Conservation (phyloP, 176 grass and related monocot species). For the Oryza punctata region DNA sequence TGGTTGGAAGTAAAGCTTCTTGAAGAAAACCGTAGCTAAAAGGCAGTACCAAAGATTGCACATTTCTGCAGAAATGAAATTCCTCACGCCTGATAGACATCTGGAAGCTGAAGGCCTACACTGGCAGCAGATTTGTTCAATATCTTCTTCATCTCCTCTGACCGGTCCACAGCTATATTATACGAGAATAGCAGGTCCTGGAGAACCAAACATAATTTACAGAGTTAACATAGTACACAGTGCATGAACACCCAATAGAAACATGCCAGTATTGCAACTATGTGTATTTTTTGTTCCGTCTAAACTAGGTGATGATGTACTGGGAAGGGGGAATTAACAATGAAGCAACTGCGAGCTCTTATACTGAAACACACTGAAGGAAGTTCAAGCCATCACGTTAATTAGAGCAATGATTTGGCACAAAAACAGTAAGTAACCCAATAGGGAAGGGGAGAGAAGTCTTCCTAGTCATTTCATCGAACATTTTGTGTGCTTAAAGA, state of each 20-base stretch:
- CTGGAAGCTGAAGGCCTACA: slow-evolving; percentile 85
- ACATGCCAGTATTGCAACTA: neutral
- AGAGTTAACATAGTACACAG: neutral
- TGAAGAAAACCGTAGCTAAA: neutral
- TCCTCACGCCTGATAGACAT: slow-evolving; percentile 65
- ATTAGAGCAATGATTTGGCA: neutral
- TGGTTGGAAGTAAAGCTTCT: neutral
- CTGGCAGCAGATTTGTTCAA: slow-evolving; percentile 96
- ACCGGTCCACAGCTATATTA: slow-evolving; percentile 89
- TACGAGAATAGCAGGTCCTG: slow-evolving; percentile 88
- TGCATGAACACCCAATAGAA: neutral
- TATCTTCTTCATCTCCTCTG: slow-evolving; percentile 90
- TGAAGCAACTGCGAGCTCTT: too few relatives aligned
- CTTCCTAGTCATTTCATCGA: slow-evolving; percentile 25
- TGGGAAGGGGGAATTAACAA: too few relatives aligned
- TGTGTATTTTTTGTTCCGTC: neutral
- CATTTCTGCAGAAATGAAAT: neutral
- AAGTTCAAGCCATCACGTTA: too few relatives aligned
- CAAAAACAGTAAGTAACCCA: too few relatives aligned
- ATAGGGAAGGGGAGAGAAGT: neutral
- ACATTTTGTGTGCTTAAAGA: neutral
- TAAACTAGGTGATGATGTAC: too few relatives aligned
- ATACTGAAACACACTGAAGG: too few relatives aligned
- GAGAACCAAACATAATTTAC: slow-evolving; percentile 13
- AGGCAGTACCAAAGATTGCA: neutral